A percentile compares a stretch with the other conserved stretches of the same genome.
Evolutionary conservation across 305 asterid genomes (phyloP).

Genomic region (Caryopteris hybrid): DNA sequence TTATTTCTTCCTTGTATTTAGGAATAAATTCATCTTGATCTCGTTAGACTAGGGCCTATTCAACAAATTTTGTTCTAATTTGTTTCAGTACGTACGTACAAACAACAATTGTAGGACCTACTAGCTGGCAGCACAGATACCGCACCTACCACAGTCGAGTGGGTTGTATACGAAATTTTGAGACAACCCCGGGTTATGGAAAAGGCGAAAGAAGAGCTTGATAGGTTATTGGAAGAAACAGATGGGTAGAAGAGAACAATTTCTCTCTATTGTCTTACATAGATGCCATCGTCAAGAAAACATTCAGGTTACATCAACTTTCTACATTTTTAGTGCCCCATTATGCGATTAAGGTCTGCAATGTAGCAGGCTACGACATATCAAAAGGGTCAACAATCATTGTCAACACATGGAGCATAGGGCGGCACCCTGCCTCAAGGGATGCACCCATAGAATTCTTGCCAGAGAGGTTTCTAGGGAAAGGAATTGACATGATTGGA

Average conservation of each 20-base stretch:
- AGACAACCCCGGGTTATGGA: constrained; percentile 19
- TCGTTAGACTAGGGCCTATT: no score
- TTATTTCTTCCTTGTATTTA: no score
- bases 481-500: not conserved
- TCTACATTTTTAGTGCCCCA: constrained; percentile 33
- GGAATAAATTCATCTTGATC: no score
- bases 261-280: constrained; percentile 26
- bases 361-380: constrained; percentile 30
- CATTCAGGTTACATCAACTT: constrained; percentile 37
- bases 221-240: constrained; percentile 27
- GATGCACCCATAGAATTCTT: not conserved
- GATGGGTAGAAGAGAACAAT: constrained; percentile 44
- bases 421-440: not conserved
- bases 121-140: not conserved
- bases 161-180: constrained; percentile 36
- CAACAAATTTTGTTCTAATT: no score
- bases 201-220: constrained; percentile 37
- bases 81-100: no score
- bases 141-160: constrained; percentile 23
- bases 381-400: constrained; percentile 21
- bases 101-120: not conserved
- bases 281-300: constrained; percentile 36
- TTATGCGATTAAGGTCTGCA: constrained; percentile 31
- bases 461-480: not conserved
- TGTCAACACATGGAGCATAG: not conserved